Base-by-base conservation (phyloP, 1,284 basidiomycete genomes). In the Ustilago loliicola region DNA sequence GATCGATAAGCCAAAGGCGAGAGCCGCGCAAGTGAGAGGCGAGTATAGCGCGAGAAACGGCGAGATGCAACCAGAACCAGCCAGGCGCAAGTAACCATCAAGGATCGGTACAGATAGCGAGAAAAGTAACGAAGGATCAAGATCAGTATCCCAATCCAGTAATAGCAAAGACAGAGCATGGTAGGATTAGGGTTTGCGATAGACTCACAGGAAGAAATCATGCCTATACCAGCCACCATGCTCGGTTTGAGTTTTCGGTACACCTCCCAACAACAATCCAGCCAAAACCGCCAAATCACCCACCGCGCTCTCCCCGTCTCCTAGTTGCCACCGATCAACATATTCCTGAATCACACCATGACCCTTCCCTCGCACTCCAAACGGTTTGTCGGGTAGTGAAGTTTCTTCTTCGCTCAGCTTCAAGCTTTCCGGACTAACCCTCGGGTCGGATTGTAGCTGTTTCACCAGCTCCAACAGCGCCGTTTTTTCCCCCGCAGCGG, bases 161-260 rank as follows among this genome's bases (percentile, higher is more conserved):
- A 19, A 21, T 29, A 36, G 9, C 34, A 29, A 51, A 34, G 27
- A 25, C n/a, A 23, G 23, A 17, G 32, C 19, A 40, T 29, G 34
- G 19, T 38, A 25, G 5, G 34, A 13, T 7, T n/a, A 8, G 4
- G n/a, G 34, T 36, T 9, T 36, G 15, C 9, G 4, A 11, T n/a
- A n/a, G n/a, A 29, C 68, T 61, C 53, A 71, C 57, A 79, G 36
- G 62, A 79, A 79, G 36, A 79, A 79, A 48, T 79, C 77, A 42
- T 79, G 77, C 17, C 40, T 59, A 45, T 67, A 73, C 3, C 21
- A 5, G 2, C 50, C 50, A 17, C 54, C 54, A 17, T 58, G 54
- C 13, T 27, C 5, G n/a, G n/a, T n/a, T n/a, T n/a, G n/a, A 9
- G 52, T 57, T 23, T 48, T 63, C 0, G 73, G 64, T 8, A 75